Base-by-base conservation (phyloP, 306 rosid species). In the Gillenia trifoliata region DNA sequence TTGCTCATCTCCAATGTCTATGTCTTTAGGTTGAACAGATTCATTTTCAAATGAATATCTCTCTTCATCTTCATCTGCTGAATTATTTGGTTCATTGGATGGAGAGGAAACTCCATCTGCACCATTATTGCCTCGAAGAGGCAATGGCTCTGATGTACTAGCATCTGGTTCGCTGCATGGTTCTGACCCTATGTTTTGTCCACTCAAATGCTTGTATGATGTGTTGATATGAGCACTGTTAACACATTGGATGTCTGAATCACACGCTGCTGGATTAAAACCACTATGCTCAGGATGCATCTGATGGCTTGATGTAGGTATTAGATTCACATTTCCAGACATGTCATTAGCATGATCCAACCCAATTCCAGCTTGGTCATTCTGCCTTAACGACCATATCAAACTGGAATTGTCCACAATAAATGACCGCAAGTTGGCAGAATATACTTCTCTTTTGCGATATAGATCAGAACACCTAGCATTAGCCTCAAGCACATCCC, bases 31-130 rank as follows among this genome's bases (percentile, higher is more conserved):
- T 76, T 83, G 84, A n/a, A 74, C 57, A 59, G 86, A 83, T 76
- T 66, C 84, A 78, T 70, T 82, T 67, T 86, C 89, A 74, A 66
- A 79, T 52, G 89, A 91, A 83, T 84, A 84, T 36, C 85, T 78
- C n/a, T 75, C 95, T 52, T 88, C 96, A 81, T 87, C 96, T 88
- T 90, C 98, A 79, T 88, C 87, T 71, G 71, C 89, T n/a, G 93
- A 88, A 75, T 80, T 77, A 65, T 83, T 91, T 47, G 79, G 80
- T 72, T 89, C 92, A 83, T 66, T 81, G 7, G 85, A 85, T 66
- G 97, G 96, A 82, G 89, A 89, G 73, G 22, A 76, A 79, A 79
- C 77, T 73, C 90, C 89, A 82, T 83, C 84, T 66, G 72, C 82
- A 36, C 11, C 79, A 70, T 91, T 81, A 72, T 82, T 87, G 38